phyloP scores from a whole-genome alignment of 2,329 filamentous ascomycete species.

The Phoma sp. region DNA sequence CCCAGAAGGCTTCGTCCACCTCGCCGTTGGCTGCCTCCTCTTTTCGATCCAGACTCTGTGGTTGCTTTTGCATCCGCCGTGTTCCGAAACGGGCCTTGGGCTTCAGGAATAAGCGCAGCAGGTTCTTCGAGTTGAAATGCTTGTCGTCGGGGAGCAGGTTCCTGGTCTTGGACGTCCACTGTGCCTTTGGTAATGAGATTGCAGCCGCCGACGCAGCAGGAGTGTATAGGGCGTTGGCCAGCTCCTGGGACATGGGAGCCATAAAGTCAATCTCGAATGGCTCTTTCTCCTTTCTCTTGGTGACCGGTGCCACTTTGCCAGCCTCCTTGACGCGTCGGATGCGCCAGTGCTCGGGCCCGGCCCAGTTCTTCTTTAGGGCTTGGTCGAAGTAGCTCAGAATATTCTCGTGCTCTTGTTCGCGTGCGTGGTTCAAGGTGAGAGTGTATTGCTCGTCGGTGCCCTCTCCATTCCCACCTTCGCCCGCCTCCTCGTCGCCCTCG shows the following conservation, averaged over 20 bases:
- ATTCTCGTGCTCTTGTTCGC: slow-evolving; percentile 81
- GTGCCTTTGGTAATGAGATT: slow-evolving; percentile 88
- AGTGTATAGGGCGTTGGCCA: slow-evolving; percentile 81
- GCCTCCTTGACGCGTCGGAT: slow-evolving; percentile 87
- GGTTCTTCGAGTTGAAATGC: slow-evolving; percentile 92
- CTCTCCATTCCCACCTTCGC: slow-evolving; percentile 54
- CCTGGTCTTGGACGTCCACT: slow-evolving; percentile 92
- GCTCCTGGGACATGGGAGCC: slow-evolving; percentile 71
- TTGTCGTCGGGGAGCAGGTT: slow-evolving; percentile 97
- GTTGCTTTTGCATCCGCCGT: slow-evolving; percentile 56
- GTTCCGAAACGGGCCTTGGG: slow-evolving; percentile 84
- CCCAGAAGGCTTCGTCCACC: slow-evolving; percentile 97
- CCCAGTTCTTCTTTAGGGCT: slow-evolving; percentile 95
- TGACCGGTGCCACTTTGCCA: slow-evolving; percentile 63
- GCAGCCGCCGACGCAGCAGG: slow-evolving; percentile 78
- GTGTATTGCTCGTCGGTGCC: slow-evolving; percentile 72
- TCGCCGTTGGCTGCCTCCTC: slow-evolving; percentile 70
- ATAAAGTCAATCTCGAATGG: slow-evolving; percentile 93
- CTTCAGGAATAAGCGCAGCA: slow-evolving; percentile 91
- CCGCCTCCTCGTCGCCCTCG: slow-evolving; percentile 61
- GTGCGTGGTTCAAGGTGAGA: slow-evolving; percentile 75
- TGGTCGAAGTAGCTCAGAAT: slow-evolving; percentile 99
- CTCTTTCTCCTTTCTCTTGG: slow-evolving; percentile 91
- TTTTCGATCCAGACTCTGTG: slow-evolving; percentile 28
- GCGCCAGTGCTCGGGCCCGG: slow-evolving; percentile 97